These are phyloP conservation scores for Excoecaria agallocha DNA, from an alignment of 345 rosid genomes.

Conservation along the genomic window DNA sequence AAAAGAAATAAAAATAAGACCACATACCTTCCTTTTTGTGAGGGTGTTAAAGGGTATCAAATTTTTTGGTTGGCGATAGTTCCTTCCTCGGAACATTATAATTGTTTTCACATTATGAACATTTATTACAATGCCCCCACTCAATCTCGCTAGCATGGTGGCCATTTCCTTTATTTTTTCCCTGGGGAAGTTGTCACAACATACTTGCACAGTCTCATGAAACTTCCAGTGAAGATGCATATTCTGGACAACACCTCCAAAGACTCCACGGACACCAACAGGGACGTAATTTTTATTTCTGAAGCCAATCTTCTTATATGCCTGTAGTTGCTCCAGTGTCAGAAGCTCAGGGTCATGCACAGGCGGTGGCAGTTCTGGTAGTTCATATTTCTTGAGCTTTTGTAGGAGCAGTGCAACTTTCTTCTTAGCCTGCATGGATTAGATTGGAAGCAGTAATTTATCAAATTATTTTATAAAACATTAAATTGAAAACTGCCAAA, in stretches of 20 bases:
- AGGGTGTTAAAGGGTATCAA: slow-evolving; percentile 93
- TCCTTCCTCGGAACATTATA: slow-evolving; percentile 97
- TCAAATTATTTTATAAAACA: background rate
- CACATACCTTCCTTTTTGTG: slow-evolving; percentile 84
- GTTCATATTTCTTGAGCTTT: slow-evolving; percentile 90
- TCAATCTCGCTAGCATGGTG: slow-evolving; percentile 77
- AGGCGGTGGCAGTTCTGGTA: slow-evolving; percentile 83
- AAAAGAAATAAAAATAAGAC: slow-evolving; percentile 5
- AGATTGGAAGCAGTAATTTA: slow-evolving; percentile 6
- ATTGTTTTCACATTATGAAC: slow-evolving; percentile 86
- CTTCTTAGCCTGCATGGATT: slow-evolving; percentile 73
- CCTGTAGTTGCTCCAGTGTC: slow-evolving; percentile 78
- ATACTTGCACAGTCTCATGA: slow-evolving; percentile 97
- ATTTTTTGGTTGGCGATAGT: slow-evolving; percentile 91
- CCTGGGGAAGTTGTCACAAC: slow-evolving; percentile 89
- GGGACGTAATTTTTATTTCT: slow-evolving; percentile 90
- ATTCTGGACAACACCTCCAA: slow-evolving; percentile 96
- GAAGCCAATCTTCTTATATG: slow-evolving; percentile 83
- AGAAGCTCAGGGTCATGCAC: slow-evolving; percentile 91
- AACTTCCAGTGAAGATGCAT: slow-evolving; percentile 99
- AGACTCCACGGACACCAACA: slow-evolving; percentile 97
- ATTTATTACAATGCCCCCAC: slow-evolving; percentile 87
- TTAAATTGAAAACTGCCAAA: background rate
- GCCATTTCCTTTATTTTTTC: slow-evolving; percentile 98
- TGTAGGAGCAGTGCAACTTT: slow-evolving; percentile 85